These are phyloP conservation scores for Corymbia citriodora DNA, from an alignment of 441 rosid genomes.

Conservation along the genomic window DNA sequence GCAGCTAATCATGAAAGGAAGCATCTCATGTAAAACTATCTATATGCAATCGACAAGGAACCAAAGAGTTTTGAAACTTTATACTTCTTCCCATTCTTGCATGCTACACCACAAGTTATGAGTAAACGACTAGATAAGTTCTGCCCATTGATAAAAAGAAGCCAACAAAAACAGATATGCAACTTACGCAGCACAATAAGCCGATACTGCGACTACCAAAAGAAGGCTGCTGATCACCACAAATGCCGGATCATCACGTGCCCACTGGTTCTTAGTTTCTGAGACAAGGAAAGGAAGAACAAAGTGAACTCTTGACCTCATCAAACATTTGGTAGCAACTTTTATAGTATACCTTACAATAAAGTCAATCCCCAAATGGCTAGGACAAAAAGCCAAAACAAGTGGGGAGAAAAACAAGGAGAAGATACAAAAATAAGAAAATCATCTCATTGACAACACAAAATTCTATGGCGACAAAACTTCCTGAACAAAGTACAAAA, in stretches of 20 bases:
- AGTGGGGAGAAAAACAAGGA: not conserved
- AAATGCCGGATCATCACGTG: constrained; percentile 99
- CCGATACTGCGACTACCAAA: constrained; percentile 72
- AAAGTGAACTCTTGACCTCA: not conserved
- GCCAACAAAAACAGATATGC: not conserved
- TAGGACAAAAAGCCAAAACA: not conserved
- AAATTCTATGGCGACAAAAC: not conserved
- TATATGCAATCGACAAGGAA: not conserved
- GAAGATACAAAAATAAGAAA: not conserved
- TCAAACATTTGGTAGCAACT: not conserved
- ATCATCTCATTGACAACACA: not conserved
- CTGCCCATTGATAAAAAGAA: not conserved
- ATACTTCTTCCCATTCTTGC: not conserved
- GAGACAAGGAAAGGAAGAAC: constrained; percentile 16
- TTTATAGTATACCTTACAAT: not conserved
- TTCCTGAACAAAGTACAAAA: not conserved
- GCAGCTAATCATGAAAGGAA: not conserved
- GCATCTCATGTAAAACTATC: not conserved
- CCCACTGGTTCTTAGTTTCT: constrained; percentile 99
- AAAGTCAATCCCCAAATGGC: not conserved
- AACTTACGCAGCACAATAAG: constrained; percentile 97
- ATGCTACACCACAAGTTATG: not conserved
- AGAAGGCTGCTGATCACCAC: constrained; percentile 91
- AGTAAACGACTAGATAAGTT: not conserved
- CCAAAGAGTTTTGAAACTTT: not conserved